Conservation (phyloP, 1,139 yeast species). For the Yamadazyma atmosphaerica region DNA sequence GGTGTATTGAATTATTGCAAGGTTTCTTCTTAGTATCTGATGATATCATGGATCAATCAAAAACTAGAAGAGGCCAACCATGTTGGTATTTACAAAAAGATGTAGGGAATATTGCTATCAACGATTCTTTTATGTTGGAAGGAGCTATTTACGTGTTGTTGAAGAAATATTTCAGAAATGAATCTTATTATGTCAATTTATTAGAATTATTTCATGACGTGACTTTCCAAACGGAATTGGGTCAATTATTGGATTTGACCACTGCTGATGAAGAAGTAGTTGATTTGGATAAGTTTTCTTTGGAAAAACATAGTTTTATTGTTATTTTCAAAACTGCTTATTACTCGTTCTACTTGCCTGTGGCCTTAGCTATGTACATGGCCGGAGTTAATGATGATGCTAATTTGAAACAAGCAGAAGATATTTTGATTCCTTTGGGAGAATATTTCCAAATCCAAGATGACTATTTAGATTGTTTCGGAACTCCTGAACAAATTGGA, state of each 20-base stretch:
- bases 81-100: constrained; percentile 90
- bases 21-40: constrained; percentile 97
- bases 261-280: constrained; percentile 97
- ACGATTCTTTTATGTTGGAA: constrained; percentile 96
- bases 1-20: constrained; percentile 94
- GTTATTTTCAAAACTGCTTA: constrained; percentile 97
- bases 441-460: constrained; percentile 99
- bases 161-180: constrained; percentile 84
- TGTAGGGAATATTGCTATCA: constrained; percentile 92
- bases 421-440: constrained; percentile 90
- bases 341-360: constrained; percentile 96
- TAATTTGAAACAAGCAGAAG: constrained; percentile 86
- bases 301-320: constrained; percentile 89
- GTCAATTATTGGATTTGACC: constrained; percentile 91
- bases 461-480: constrained; percentile 95
- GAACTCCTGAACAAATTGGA: constrained; percentile 96
- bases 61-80: constrained; percentile 97
- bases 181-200: constrained; percentile 82
- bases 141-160: constrained; percentile 88
- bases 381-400: constrained; percentile 70
- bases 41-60: constrained; percentile 97
- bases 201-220: constrained; percentile 92
- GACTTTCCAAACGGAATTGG: constrained; percentile 96
- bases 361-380: constrained; percentile 93
- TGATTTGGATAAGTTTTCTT: constrained; percentile 82